These are phyloP conservation scores for Magnolia kwangsiensis DNA, from an alignment of 164 flowering plant species.

Conservation along the genomic window DNA sequence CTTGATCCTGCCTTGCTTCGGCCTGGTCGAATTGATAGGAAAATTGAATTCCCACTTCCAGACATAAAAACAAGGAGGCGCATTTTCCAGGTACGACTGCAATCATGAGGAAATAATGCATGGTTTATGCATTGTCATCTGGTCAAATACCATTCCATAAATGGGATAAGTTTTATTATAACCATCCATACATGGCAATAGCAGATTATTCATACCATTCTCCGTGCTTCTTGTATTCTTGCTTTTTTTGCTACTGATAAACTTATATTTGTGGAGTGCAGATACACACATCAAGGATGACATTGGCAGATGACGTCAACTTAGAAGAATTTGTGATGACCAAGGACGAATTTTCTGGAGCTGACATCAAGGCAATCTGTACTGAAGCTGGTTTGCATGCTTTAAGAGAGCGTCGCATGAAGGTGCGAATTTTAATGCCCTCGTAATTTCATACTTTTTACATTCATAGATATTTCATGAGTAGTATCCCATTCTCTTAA, in stretches of 20 bases:
- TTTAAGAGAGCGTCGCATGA: constrained; percentile 85
- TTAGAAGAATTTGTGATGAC: constrained; percentile 94
- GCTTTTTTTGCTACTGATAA: not conserved
- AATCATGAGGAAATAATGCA: not conserved
- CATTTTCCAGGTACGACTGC: constrained; percentile 63
- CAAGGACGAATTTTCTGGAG: constrained; percentile 89
- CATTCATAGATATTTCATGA: not conserved
- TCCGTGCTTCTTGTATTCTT: not conserved
- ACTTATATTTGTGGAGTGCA: constrained; percentile 14
- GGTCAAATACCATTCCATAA: not conserved
- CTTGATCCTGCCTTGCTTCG: constrained; percentile 95
- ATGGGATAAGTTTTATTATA: too few species aligned
- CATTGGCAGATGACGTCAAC: constrained; percentile 88
- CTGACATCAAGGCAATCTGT: constrained; percentile 91
- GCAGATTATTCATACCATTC: too few species aligned
- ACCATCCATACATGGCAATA: not conserved
- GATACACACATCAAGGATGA: constrained; percentile 94
- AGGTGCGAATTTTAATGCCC: constrained; percentile 38
- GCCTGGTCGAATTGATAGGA: constrained; percentile 87
- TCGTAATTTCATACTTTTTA: not conserved
- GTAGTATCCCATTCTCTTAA: not conserved
- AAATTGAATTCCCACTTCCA: constrained; percentile 93
- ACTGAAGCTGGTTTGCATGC: constrained; percentile 96
- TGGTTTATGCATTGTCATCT: not conserved
- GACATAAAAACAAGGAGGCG: constrained; percentile 88